These are phyloP conservation scores for Colletotrichum spinosum DNA, from an alignment of 2,329 filamentous ascomycete genomes.

Conservation along the genomic window DNA sequence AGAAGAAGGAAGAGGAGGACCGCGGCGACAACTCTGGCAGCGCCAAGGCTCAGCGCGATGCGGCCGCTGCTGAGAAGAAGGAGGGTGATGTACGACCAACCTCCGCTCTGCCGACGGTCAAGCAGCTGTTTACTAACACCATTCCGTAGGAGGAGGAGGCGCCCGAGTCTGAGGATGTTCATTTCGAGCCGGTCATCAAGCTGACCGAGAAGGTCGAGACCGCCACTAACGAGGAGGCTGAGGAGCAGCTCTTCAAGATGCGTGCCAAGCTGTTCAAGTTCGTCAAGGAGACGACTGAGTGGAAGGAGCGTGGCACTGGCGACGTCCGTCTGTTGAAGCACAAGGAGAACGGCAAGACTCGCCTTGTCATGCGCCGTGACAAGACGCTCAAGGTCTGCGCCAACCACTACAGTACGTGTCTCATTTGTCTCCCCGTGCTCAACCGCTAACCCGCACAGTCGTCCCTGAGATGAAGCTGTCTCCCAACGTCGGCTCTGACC, in stretches of 20 bases:
- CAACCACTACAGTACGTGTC: slow-evolving; percentile 93
- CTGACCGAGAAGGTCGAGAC: slow-evolving; percentile 96
- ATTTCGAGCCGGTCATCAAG: slow-evolving; percentile 97
- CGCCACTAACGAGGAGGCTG: slow-evolving; percentile 98
- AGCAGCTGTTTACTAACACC: slow-evolving; percentile 22
- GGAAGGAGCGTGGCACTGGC: slow-evolving; percentile 99
- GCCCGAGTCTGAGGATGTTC: slow-evolving; percentile 90
- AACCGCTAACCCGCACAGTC: slow-evolving; percentile 64
- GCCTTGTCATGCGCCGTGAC: slow-evolving; percentile 97
- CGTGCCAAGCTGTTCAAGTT: slow-evolving; percentile 99
- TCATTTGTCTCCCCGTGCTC: slow-evolving; percentile 1
- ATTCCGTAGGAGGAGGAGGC: slow-evolving; percentile 73
- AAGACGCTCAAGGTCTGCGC: slow-evolving; percentile 99
- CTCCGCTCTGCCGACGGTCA: too few relatives aligned
- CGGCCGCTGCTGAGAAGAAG: slow-evolving; percentile 65
- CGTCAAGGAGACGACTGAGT: slow-evolving; percentile 89
- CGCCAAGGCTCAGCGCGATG: slow-evolving; percentile 81
- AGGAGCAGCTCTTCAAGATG: slow-evolving; percentile 99
- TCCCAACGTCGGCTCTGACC: slow-evolving; percentile 97
- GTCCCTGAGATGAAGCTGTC: slow-evolving; percentile 99
- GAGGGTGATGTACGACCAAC: slow-evolving; percentile 61
- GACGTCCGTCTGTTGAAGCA: slow-evolving; percentile 98
- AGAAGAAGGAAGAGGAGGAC: slow-evolving; percentile 89
- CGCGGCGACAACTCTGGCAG: slow-evolving; percentile 89
- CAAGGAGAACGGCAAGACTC: slow-evolving; percentile 97